Evolutionary conservation across 441 rosid genomes (phyloP).

Genomic region (Gossypium lobatum): DNA sequence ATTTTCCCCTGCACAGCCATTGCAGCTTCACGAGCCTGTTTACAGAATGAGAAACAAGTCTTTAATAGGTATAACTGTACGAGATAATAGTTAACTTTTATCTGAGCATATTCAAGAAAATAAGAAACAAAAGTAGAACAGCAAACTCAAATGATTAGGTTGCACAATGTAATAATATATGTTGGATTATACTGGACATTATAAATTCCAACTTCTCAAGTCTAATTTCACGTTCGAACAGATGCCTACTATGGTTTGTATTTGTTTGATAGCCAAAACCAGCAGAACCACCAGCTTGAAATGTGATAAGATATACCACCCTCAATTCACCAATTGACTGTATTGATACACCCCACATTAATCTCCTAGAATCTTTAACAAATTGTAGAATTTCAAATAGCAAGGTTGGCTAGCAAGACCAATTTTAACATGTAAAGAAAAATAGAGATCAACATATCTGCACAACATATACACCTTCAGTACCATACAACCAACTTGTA

Average conservation of each 20-base stretch:
- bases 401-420: neutral
- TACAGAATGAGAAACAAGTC: slow-evolving; percentile 2
- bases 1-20: slow-evolving; percentile 82
- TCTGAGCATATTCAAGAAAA: neutral
- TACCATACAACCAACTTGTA: neutral
- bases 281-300: neutral
- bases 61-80: neutral
- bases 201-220: neutral
- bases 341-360: neutral
- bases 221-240: neutral
- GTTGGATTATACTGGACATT: neutral
- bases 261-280: neutral
- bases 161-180: neutral
- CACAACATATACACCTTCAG: neutral
- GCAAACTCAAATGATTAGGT: slow-evolving; percentile 1
- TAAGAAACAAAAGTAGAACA: neutral
- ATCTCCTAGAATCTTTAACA: neutral
- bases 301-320: slow-evolving; percentile 7
- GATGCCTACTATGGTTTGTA: neutral
- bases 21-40: slow-evolving; percentile 96
- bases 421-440: neutral
- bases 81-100: neutral
- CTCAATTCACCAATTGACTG: neutral
- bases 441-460: neutral
- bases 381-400: neutral